Conservation (phyloP, 2,329 filamentous ascomycete genomes). For the Lasiodiplodia theobromae region DNA sequence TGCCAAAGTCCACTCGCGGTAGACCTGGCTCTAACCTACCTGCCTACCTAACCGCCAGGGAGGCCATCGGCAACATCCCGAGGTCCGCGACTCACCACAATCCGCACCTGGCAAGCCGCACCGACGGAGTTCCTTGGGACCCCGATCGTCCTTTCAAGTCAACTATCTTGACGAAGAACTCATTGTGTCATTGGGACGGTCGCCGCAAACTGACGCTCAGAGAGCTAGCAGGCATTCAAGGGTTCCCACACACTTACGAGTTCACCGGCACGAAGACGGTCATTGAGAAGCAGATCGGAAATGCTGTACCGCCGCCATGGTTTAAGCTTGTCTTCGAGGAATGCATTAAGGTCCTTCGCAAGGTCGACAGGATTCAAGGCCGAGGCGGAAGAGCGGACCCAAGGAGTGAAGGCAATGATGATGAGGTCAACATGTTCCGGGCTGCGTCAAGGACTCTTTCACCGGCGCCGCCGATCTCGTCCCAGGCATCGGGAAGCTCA, state of each 20-base stretch:
- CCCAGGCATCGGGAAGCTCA: not conserved
- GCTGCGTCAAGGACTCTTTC: not conserved
- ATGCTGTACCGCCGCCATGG: slow-evolving; percentile 19
- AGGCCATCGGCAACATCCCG: not conserved
- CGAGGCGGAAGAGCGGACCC: not conserved
- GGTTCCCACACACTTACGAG: not conserved
- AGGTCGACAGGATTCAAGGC: not conserved
- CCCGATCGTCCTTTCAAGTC: too few species aligned
- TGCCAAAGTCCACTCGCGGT: slow-evolving; percentile 9
- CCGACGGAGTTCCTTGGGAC: too few species aligned
- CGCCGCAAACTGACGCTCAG: not conserved
- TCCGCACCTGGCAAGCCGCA: too few species aligned
- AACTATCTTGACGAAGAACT: too few species aligned
- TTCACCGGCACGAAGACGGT: not conserved
- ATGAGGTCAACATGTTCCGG: not conserved
- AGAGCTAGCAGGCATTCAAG: slow-evolving; percentile 23
- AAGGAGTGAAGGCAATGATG: not conserved
- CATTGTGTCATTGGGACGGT: slow-evolving; percentile 2
- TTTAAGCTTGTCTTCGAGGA: not conserved
- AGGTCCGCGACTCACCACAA: not conserved
- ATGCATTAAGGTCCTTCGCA: slow-evolving; percentile 7
- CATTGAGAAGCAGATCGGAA: slow-evolving; percentile 24
- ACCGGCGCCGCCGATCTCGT: not conserved
- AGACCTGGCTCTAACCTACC: not conserved
- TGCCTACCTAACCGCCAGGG: not conserved